Percentiles rank a stretch among this genome's conserved stretches.
Evolutionary conservation across 495 filamentous ascomycete species (phyloP).

Genomic region (Choiromyces venosus): DNA sequence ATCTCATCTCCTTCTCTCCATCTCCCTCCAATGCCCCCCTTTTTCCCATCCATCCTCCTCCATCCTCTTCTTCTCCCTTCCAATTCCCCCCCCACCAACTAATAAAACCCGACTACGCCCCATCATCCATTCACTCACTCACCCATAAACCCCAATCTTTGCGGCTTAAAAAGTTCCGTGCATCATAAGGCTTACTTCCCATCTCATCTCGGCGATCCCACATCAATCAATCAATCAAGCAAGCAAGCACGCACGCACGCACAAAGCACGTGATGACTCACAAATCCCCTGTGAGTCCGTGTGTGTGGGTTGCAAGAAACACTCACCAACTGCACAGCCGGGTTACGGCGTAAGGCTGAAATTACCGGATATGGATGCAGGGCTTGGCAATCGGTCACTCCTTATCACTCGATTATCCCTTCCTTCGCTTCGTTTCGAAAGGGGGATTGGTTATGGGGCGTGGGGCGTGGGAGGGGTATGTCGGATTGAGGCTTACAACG

Average conservation of each 20-base stretch:
- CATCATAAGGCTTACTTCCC: not conserved
- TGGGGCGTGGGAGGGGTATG: not conserved
- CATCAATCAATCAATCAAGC: no score
- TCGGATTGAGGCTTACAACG: not conserved
- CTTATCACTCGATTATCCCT: not conserved
- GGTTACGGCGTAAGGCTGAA: not conserved
- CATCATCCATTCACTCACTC: not conserved
- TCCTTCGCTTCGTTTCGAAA: not conserved
- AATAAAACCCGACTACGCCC: not conserved
- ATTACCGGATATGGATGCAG: not conserved
- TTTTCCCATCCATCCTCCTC: not conserved
- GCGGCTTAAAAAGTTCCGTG: not conserved
- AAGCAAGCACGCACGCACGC: no score
- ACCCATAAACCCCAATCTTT: not conserved
- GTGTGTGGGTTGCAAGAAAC: not conserved
- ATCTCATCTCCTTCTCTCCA: not conserved
- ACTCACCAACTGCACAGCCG: not conserved
- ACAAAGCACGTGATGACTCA: no score
- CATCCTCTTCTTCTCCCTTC: not conserved
- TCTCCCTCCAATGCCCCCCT: not conserved
- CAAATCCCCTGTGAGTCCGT: not conserved
- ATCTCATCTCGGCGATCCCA: not conserved
- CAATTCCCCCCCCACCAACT: not conserved
- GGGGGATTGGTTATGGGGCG: not conserved
- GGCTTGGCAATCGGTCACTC: not conserved